Evolutionary conservation across 2,329 filamentous ascomycete species (phyloP), one percentile per base, ranked within the genome.

Genomic region (Colletotrichum melonis): DNA sequence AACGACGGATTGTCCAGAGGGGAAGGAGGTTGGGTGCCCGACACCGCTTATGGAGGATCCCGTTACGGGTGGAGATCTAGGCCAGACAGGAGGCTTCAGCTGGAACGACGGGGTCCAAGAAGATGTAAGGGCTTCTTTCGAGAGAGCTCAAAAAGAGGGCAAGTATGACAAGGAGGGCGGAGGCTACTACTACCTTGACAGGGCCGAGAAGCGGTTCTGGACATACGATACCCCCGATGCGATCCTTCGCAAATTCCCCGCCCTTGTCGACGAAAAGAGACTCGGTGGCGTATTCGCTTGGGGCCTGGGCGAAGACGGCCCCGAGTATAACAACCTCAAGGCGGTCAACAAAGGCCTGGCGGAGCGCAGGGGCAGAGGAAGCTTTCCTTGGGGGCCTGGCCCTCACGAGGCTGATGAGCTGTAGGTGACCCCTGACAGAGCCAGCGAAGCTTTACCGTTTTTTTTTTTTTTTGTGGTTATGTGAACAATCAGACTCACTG

Each of bases 271-370:
- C 35, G 84, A 84, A 38, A 86, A 88, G 78, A 81, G 83, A 1
- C 80, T 95, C 0, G 92, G 93, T 1, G 93, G 93, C 19, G 89
- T 93, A 5, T 94, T 95, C 86, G 92, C 92, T 0, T 95, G 92
- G 93, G 92, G 91, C 24, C 78, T 95, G 71, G 93, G 92, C 2
- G 92, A 95, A 81, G 93, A 95, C 72, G 87, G 84, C 2, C 83
- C 85, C 1, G 67, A 77, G 3, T 89, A 85, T 72, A 76, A 78
- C 24, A 85, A 85, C 67, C 78, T 88, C 12, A 75, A 75, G 42
- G 83, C 83, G 4, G 75, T 82, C 26, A 78, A 76, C 65, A 63
- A 78, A 9, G 78, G 78, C 5, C 54, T 82, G 60, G 74, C 54
- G 35, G 5, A 73, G 49, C 65, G 72, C 42, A 62, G 35, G 32